Percentiles rank a stretch among this genome's conserved stretches.
phyloP scores from a whole-genome alignment of 345 rosid species.

The Kernera saxatilis region DNA sequence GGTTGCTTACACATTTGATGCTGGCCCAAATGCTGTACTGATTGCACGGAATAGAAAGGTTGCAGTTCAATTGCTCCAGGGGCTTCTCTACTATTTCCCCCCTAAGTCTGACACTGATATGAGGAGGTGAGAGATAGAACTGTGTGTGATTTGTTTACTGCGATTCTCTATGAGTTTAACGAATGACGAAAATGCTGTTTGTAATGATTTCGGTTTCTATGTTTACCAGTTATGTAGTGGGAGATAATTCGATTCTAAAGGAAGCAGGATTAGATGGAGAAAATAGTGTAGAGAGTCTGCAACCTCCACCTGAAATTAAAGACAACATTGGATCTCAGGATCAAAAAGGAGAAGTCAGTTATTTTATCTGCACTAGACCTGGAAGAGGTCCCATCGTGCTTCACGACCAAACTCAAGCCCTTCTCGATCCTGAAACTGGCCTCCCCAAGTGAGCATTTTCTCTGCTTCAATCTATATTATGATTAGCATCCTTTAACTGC shows the following conservation, averaged over 20 bases:
- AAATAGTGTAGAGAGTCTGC: slow-evolving; percentile 55
- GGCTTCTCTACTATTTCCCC: slow-evolving; percentile 84
- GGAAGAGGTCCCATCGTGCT: slow-evolving; percentile 82
- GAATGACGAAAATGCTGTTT: background rate
- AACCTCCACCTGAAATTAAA: slow-evolving; percentile 34
- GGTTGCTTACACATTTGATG: slow-evolving; percentile 98
- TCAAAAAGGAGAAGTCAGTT: slow-evolving; percentile 67
- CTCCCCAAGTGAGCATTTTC: slow-evolving; percentile 47
- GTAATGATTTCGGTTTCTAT: background rate
- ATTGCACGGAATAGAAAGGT: slow-evolving; percentile 71
- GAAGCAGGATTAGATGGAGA: slow-evolving; percentile 67
- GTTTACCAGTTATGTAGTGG: slow-evolving; percentile 65
- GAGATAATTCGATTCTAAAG: slow-evolving; percentile 72
- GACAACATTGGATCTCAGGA: slow-evolving; percentile 46
- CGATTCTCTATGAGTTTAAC: background rate
- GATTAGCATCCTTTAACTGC: slow-evolving; percentile 14
- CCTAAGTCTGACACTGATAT: slow-evolving; percentile 69
- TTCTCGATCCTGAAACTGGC: slow-evolving; percentile 61
- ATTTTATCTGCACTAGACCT: slow-evolving; percentile 88
- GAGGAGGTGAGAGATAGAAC: slow-evolving; percentile 42
- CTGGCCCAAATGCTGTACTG: slow-evolving; percentile 96
- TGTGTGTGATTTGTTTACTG: background rate
- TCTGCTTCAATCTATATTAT: background rate
- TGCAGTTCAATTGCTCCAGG: slow-evolving; percentile 70
- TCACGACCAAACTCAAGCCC: slow-evolving; percentile 56